Evolutionary conservation across 2,329 filamentous ascomycete genomes (phyloP).

Genomic region (Ophiocordyceps unilateralis): DNA sequence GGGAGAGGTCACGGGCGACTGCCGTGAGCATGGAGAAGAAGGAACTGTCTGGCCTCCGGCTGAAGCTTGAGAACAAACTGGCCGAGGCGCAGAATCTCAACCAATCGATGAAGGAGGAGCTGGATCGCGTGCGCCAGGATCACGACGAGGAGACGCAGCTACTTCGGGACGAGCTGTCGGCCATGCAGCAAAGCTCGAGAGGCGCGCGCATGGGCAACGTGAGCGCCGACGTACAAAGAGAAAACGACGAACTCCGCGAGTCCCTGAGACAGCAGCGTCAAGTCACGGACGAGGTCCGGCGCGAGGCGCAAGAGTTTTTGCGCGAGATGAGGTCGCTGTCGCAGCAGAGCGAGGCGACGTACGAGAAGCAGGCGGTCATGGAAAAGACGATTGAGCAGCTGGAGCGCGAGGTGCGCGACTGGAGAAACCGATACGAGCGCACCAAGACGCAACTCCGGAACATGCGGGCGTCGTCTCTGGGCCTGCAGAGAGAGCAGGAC

Average conservation of each 20-base stretch:
- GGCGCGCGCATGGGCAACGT: conserved; percentile 11
- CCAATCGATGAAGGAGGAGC: conserved; percentile 58
- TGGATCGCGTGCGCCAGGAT: conserved; percentile 55
- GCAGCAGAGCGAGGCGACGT: conserved; percentile 57
- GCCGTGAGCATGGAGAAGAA: conserved; percentile 46
- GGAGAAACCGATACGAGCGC: conserved; percentile 78
- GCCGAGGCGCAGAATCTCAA: conserved; percentile 62
- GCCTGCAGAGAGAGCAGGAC: conserved; percentile 51
- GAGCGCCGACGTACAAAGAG: conserved; percentile 41
- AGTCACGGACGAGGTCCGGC: conserved; percentile 72
- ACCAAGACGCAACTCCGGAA: conserved; percentile 75
- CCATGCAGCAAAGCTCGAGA: conserved; percentile 21
- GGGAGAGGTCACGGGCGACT: conserved; percentile 35
- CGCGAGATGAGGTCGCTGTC: conserved; percentile 81
- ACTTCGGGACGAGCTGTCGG: conserved; percentile 29
- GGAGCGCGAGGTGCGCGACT: conserved; percentile 71
- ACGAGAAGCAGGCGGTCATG: conserved; percentile 68
- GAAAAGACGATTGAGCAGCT: conserved; percentile 58
- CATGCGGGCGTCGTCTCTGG: conserved; percentile 65
- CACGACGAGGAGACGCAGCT: conserved; percentile 46
- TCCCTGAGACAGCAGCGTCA: conserved; percentile 59
- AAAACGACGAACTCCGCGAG: conserved; percentile 51
- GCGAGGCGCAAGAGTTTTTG: conserved; percentile 67
- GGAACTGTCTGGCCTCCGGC: conserved; percentile 50
- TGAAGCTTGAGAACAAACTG: conserved; percentile 55